Conservation (phyloP, 495 filamentous ascomycete species). For the Penicillium bialowiezense region DNA sequence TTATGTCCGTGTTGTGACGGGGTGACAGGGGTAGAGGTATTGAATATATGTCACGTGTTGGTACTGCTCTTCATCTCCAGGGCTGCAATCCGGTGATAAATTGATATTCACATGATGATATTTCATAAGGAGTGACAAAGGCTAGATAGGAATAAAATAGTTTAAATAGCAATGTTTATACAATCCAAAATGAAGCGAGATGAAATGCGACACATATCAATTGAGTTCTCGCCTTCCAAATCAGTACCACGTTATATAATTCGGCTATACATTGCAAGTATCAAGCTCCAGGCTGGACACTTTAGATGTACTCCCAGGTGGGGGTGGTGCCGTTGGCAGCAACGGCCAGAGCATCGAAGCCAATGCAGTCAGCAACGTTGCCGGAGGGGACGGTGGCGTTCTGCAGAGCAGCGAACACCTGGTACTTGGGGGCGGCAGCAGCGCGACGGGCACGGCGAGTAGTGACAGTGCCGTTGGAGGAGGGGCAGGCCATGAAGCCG, state of each 20-base stretch:
- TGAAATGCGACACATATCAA: neutral
- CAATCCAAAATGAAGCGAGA: neutral
- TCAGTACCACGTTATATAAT: neutral
- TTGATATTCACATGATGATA: neutral
- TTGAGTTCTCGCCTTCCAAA: neutral
- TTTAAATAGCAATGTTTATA: neutral
- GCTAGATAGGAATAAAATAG: neutral
- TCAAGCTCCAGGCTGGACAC: neutral
- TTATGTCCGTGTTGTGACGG: no score
- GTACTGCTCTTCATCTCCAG: no score
- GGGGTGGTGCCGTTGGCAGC: slow-evolving; percentile 7
- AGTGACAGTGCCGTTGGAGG: slow-evolving; percentile 7
- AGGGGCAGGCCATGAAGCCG: slow-evolving; percentile 39
- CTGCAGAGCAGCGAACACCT: slow-evolving; percentile 34
- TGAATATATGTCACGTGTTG: no score
- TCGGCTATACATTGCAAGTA: neutral
- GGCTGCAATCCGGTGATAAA: no score
- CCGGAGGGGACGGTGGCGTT: slow-evolving; percentile 35
- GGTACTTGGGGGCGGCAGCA: slow-evolving; percentile 21
- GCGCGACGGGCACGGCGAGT: slow-evolving; percentile 6
- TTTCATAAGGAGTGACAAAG: neutral
- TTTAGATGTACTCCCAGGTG: slow-evolving; percentile 37
- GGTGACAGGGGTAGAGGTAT: no score
- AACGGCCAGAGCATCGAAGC: slow-evolving; percentile 28
- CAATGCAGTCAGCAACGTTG: slow-evolving; percentile 30